Conservation (phyloP, 2,329 filamentous ascomycete species). For the Fusarium metavorans region DNA sequence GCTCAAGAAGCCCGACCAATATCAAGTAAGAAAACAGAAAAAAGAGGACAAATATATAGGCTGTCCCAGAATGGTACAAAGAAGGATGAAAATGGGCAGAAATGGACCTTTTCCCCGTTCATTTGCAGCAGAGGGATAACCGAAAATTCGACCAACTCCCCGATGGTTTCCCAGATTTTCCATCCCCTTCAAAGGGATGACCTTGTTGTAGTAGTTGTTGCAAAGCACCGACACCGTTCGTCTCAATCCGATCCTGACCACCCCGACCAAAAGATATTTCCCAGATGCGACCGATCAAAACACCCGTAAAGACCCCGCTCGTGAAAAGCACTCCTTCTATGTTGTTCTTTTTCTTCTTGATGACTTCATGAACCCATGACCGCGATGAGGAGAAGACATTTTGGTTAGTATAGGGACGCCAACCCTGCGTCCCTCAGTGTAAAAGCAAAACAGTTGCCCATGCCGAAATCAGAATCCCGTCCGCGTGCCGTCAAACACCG, state of each 20-base stretch:
- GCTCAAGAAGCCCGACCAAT: conserved; percentile 19
- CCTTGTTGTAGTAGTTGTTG: conserved; percentile 29
- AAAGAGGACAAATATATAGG: conserved; percentile 49
- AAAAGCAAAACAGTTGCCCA: conserved; percentile 48
- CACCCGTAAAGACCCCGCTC: conserved; percentile 48
- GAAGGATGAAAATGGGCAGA: conserved; percentile 42
- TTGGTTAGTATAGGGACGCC: conserved; percentile 43
- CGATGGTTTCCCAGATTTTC: conserved; percentile 49
- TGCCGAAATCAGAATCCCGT: conserved; percentile 44
- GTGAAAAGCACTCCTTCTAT: conserved; percentile 57
- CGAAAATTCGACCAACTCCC: conserved; percentile 53
- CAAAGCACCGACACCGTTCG: conserved; percentile 47
- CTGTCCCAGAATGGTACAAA: conserved; percentile 45
- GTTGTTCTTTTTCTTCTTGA: conserved; percentile 57
- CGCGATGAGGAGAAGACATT: conserved; percentile 49
- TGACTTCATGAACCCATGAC: conserved; percentile 61
- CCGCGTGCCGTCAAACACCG: conserved; percentile 53
- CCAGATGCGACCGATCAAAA: conserved; percentile 54
- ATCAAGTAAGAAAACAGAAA: conserved; percentile 37
- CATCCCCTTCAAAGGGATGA: conserved; percentile 46
- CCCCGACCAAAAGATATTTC: conserved; percentile 46
- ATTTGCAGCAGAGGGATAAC: conserved; percentile 46
- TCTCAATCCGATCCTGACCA: conserved; percentile 50
- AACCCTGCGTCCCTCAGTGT: conserved; percentile 40
- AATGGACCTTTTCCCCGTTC: conserved; percentile 45